Conservation (phyloP, 345 rosid species). For the Citrus hindsii region DNA sequence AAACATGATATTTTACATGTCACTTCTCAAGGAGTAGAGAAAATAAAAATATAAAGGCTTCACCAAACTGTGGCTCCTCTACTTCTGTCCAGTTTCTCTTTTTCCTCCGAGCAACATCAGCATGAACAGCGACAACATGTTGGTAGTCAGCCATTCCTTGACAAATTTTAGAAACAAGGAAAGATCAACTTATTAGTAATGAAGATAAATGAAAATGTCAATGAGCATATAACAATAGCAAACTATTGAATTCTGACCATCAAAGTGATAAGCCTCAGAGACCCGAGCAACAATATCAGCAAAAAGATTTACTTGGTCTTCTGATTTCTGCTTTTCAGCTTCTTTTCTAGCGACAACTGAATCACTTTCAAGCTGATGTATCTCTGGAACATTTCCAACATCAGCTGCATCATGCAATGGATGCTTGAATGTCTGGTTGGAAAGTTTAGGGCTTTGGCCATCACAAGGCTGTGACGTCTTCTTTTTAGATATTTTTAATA, state of each 20-base stretch:
- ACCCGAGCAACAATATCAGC: conserved; percentile 74
- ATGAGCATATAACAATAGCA: background rate
- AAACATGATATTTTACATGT: background rate
- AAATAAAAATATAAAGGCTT: conserved; percentile 4
- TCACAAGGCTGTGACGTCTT: conserved; percentile 8
- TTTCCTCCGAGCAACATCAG: conserved; percentile 56
- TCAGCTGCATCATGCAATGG: conserved; percentile 12
- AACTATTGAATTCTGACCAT: conserved; percentile 42
- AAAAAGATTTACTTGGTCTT: conserved; percentile 31
- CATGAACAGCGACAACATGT: conserved; percentile 88
- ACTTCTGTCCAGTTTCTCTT: conserved; percentile 67
- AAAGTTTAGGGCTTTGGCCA: conserved; percentile 21
- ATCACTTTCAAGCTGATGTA: conserved; percentile 11
- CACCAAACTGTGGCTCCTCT: conserved; percentile 50
- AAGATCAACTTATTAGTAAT: background rate
- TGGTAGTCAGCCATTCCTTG: conserved; percentile 95
- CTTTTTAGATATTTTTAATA: conserved; percentile 55
- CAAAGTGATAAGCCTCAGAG: conserved; percentile 67
- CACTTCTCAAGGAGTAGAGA: background rate
- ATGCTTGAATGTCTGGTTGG: background rate
- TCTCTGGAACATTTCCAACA: conserved; percentile 5
- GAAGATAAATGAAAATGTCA: background rate
- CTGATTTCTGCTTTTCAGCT: conserved; percentile 24
- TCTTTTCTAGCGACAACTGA: conserved; percentile 19
- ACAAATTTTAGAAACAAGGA: conserved; percentile 5